Base-by-base conservation (phyloP, 2,329 filamentous ascomycete genomes). In the Sporothrix euskadiensis region DNA sequence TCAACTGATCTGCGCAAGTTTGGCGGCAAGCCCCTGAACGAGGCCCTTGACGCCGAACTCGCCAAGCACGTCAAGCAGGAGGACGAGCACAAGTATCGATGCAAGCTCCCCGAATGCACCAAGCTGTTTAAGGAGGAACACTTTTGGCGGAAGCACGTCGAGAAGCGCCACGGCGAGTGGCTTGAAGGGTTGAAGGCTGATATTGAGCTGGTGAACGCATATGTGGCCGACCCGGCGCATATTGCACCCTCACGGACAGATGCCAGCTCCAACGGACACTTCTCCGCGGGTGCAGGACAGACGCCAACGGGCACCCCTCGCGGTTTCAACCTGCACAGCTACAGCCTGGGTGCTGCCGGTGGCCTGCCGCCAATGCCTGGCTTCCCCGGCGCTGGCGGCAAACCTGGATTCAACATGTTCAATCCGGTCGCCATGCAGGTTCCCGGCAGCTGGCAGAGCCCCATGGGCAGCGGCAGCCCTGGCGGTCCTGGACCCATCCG, bases 121-220 rank as follows among this genome's bases (percentile, higher is more conserved):
- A 99, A 99, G 83, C 85, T 99, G 8, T 99, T 99, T 87, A 98
- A 98, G 82, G 96, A 96, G 74, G 92, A 97, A 59, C 90, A 95
- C 78, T 99, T 99, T 81, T 99, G 97, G 95, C 91, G 90, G 79
- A 99, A 99, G 85, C 96, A 99, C 79, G 91, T 98, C 19, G 95
- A 98, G 83, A 99, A 99, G 84, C 90, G 97, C 73, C 96, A 99
- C 81, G 81, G 88, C 0, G 95, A 98, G 71, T 99, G 94, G 92
- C 87, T 92, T 61, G 91, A 94, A 47, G 88, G 85, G 71, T 84
- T 98, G 76, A 92, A 91, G 81, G 90, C 91, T 80, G 95, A 98
- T 84, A 90, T 97, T 78, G 88, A 92, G 73, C 89, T 98, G 19
- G 92, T 99, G 79, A 99, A 99, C 80, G 90, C 91, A 41, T 99